A percentile compares a stretch with the other conserved stretches of the same genome.
Evolutionary conservation across 495 filamentous ascomycete genomes (phyloP).

Genomic region (Aspergillus conjunctus): DNA sequence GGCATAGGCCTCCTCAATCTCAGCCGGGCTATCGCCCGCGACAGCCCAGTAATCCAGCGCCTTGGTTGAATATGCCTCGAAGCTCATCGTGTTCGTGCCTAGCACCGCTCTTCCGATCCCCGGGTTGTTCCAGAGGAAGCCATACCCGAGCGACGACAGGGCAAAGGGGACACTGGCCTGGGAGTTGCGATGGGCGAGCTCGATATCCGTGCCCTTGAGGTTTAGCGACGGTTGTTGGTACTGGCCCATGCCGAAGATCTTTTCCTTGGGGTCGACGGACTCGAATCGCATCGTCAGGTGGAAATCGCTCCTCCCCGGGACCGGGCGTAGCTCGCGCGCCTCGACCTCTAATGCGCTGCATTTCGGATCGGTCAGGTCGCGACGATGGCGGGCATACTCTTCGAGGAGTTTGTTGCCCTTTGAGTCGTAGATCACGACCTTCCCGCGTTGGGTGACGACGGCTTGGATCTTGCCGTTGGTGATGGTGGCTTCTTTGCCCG

Average conservation of each 20-base stretch:
- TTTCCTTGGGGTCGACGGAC: slow-evolving; percentile 51
- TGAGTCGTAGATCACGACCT: slow-evolving; percentile 52
- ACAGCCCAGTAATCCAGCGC: slow-evolving; percentile 62
- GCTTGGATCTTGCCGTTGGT: slow-evolving; percentile 55
- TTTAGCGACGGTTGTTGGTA: slow-evolving; percentile 60
- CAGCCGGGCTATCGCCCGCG: slow-evolving; percentile 52
- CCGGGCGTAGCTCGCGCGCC: slow-evolving; percentile 57
- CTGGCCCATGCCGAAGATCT: slow-evolving; percentile 64
- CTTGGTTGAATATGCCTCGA: slow-evolving; percentile 56
- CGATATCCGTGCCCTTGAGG: slow-evolving; percentile 58
- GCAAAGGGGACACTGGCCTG: slow-evolving; percentile 61
- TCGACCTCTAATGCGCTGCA: slow-evolving; percentile 55
- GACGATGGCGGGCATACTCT: slow-evolving; percentile 57
- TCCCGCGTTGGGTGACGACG: slow-evolving; percentile 47
- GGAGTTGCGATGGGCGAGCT: slow-evolving; percentile 63
- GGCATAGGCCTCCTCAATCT: slow-evolving; percentile 56
- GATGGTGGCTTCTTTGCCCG: slow-evolving; percentile 43
- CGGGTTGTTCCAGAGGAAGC: slow-evolving; percentile 62
- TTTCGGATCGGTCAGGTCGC: slow-evolving; percentile 54
- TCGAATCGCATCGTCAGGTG: slow-evolving; percentile 57
- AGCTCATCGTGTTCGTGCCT: slow-evolving; percentile 59
- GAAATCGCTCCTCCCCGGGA: slow-evolving; percentile 50
- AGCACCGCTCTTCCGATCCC: slow-evolving; percentile 57
- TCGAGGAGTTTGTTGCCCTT: slow-evolving; percentile 50
- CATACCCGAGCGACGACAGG: slow-evolving; percentile 56